Conservation (phyloP, 2,329 filamentous ascomycete genomes). For the Penicillium sp. region DNA sequence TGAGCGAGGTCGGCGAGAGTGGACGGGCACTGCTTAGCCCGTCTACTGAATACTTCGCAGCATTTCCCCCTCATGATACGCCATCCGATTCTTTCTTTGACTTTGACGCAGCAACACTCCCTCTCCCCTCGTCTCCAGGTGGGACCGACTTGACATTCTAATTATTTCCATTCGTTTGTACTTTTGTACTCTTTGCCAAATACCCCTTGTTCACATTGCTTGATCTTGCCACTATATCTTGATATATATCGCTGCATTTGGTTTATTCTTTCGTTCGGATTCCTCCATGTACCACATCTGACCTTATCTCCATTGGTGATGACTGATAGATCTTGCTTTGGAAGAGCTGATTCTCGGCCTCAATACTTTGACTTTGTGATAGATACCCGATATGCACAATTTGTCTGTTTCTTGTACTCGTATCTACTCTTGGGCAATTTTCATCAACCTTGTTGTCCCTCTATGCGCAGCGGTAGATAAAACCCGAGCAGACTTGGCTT, state of each 20-base stretch:
- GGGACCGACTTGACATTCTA: conserved; percentile 15
- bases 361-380: conserved; percentile 13
- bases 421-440: background rate
- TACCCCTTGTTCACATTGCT: conserved; percentile 12
- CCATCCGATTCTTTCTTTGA: conserved; percentile 7
- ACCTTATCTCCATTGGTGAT: background rate
- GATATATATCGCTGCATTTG: conserved; percentile 4
- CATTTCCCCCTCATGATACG: conserved; percentile 6
- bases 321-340: conserved; percentile 8
- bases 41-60: conserved; percentile 13
- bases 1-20: conserved; percentile 33
- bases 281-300: background rate
- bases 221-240: conserved; percentile 3
- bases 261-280: background rate
- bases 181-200: conserved; percentile 14
- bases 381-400: conserved; percentile 28
- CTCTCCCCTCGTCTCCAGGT: conserved; percentile 21
- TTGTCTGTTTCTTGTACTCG: conserved; percentile 4
- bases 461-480: no score
- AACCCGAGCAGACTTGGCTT: no score
- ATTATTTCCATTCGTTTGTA: conserved; percentile 9
- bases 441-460: background rate
- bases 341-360: background rate
- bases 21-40: conserved; percentile 34
- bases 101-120: conserved; percentile 11